These are phyloP conservation scores for Chaetomiaceae sp. DNA, from an alignment of 2,329 filamentous ascomycete genomes.

Conservation along the genomic window DNA sequence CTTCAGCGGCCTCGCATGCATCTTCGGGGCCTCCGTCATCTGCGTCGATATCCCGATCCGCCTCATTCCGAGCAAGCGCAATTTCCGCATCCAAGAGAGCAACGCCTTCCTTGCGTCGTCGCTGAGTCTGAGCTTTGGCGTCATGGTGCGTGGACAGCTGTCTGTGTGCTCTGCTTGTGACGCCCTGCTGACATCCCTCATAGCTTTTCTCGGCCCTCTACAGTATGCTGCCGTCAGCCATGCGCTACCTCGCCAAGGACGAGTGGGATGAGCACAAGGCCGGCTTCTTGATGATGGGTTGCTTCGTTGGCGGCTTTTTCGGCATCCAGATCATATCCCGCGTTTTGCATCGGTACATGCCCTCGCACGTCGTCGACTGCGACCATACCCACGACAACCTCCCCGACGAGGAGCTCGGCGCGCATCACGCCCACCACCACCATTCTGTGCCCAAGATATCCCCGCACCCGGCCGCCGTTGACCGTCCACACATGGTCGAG, in stretches of 20 bases:
- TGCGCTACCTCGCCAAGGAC: conserved; percentile 67
- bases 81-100: conserved; percentile 86
- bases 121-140: conserved; percentile 87
- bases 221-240: conserved; percentile 87
- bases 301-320: conserved; percentile 67
- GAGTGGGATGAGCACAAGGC: conserved; percentile 64
- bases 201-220: conserved; percentile 89
- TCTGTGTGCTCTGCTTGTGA: background rate
- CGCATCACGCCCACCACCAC: conserved; percentile 26
- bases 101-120: conserved; percentile 83
- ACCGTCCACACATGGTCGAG: conserved; percentile 17
- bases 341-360: conserved; percentile 67
- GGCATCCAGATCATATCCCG: conserved; percentile 72
- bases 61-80: conserved; percentile 64
- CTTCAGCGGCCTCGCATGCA: conserved; percentile 70
- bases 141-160: conserved; percentile 66
- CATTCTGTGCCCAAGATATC: conserved; percentile 18
- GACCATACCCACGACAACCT: conserved; percentile 66
- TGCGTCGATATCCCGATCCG: conserved; percentile 78
- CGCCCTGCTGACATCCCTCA: conserved; percentile 3
- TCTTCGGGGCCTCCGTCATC: conserved; percentile 77
- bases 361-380: conserved; percentile 76
- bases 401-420: conserved; percentile 30
- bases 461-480: conserved; percentile 9
- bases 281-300: conserved; percentile 63